A percentile compares a stretch with the other conserved stretches of the same genome.
These are phyloP conservation scores for Thyridium curvatum DNA, from an alignment of 2,329 filamentous ascomycete genomes.

Conservation along the genomic window DNA sequence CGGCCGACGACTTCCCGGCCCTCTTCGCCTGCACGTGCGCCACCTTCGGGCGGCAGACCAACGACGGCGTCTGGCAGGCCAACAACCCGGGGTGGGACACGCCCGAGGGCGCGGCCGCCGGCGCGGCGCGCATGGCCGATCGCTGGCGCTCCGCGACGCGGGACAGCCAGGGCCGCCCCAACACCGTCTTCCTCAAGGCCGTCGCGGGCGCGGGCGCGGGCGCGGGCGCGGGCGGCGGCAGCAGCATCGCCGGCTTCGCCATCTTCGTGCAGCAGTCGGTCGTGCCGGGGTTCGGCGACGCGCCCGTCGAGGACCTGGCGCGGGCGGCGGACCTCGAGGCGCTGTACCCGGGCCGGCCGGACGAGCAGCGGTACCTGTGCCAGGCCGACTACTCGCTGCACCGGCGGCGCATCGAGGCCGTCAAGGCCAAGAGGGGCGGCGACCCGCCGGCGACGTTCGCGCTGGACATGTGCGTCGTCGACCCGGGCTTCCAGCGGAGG, in stretches of 20 bases:
- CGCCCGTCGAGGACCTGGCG: conserved; percentile 24
- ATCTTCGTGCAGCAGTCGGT: conserved; percentile 48
- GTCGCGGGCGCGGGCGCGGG: too few relatives aligned
- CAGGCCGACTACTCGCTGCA: conserved; percentile 39
- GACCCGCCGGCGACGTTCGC: conserved; percentile 39
- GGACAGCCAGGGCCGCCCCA: conserved; percentile 37
- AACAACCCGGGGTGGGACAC: conserved; percentile 52
- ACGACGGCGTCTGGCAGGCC: conserved; percentile 43
- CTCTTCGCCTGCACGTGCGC: conserved; percentile 17
- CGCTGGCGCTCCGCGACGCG: conserved; percentile 32
- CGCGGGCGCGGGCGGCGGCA: conserved; percentile 17
- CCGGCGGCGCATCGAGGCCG: conserved; percentile 32
- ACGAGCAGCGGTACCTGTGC: conserved; percentile 36
- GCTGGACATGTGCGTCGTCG: conserved; percentile 44
- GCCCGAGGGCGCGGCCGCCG: conserved; percentile 29
- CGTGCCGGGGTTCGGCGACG: conserved; percentile 40
- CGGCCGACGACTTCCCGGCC: conserved; percentile 17
- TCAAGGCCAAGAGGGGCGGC: conserved; percentile 21
- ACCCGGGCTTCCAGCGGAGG: conserved; percentile 45
- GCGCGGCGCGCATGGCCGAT: conserved; percentile 28
- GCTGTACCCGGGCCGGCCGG: conserved; percentile 34
- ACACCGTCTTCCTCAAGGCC: conserved; percentile 48
- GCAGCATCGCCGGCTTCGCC: conserved; percentile 41
- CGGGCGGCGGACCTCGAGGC: conserved; percentile 21
- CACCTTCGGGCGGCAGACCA: conserved; percentile 42